phyloP scores from a whole-genome alignment of 164 flowering plant species.

The Vitis vinifera region DNA sequence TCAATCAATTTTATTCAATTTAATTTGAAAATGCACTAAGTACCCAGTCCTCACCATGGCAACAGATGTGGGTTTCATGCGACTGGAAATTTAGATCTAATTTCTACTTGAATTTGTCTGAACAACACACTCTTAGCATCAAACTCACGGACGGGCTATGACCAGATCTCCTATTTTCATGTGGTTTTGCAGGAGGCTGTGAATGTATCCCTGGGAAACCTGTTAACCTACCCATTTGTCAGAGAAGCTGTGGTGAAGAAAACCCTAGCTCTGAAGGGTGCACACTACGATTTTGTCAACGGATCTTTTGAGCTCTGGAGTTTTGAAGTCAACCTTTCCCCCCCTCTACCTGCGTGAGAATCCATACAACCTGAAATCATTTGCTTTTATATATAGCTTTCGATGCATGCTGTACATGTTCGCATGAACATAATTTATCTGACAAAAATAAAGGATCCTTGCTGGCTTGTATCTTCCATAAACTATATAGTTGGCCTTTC shows the following conservation, averaged over 20 bases:
- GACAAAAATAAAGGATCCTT: not conserved
- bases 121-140: too few relatives aligned
- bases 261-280: constrained; percentile 38
- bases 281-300: constrained; percentile 49
- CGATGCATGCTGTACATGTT: not conserved
- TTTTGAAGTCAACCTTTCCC: constrained; percentile 28
- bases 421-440: not conserved
- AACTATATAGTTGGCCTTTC: not conserved
- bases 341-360: constrained; percentile 15
- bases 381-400: not conserved
- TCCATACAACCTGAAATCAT: not conserved
- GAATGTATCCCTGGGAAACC: constrained; percentile 54
- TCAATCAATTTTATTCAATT: too few relatives aligned
- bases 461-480: not conserved
- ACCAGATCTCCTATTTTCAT: too few relatives aligned
- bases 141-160: too few relatives aligned
- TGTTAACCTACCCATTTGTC: constrained; percentile 59
- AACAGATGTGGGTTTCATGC: too few relatives aligned
- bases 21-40: too few relatives aligned
- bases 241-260: constrained; percentile 39
- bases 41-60: too few relatives aligned
- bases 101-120: too few relatives aligned
- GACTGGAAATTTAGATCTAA: too few relatives aligned
- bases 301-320: constrained; percentile 53
- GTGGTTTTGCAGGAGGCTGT: constrained; percentile 50